These are phyloP conservation scores for Hirschfeldia incana DNA, from an alignment of 345 rosid species.

Conservation along the genomic window DNA sequence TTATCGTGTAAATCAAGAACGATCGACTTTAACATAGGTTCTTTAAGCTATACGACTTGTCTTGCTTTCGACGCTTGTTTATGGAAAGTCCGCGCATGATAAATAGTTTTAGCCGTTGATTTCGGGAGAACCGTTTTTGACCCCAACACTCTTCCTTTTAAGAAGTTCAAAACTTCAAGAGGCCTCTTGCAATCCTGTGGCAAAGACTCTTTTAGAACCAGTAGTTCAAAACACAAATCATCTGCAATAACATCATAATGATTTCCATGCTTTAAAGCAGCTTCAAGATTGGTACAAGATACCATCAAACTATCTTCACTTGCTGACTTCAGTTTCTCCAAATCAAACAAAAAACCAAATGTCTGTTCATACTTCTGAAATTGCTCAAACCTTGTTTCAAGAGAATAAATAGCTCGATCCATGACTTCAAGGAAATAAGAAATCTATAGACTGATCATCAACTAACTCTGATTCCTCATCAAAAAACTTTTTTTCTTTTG, in stretches of 20 bases:
- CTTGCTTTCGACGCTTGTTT: too few species aligned
- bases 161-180: background rate
- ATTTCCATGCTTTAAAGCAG: background rate
- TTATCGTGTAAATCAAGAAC: too few species aligned
- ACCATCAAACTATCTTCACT: background rate
- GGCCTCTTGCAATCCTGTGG: background rate
- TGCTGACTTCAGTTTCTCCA: background rate
- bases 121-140: too few species aligned
- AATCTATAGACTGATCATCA: background rate
- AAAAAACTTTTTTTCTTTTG: background rate
- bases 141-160: too few species aligned
- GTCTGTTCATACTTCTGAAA: background rate
- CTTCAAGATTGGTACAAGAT: background rate
- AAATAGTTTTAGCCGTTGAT: too few species aligned
- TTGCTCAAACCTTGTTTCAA: background rate
- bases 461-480: background rate
- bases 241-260: background rate
- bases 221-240: background rate
- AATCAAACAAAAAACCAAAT: background rate
- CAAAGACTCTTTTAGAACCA: background rate
- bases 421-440: background rate
- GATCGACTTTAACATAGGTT: too few species aligned
- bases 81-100: too few species aligned
- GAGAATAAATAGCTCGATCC: background rate
- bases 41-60: too few species aligned